Base-by-base conservation (phyloP, 805 yeast genomes). In the Pichia heedii region DNA sequence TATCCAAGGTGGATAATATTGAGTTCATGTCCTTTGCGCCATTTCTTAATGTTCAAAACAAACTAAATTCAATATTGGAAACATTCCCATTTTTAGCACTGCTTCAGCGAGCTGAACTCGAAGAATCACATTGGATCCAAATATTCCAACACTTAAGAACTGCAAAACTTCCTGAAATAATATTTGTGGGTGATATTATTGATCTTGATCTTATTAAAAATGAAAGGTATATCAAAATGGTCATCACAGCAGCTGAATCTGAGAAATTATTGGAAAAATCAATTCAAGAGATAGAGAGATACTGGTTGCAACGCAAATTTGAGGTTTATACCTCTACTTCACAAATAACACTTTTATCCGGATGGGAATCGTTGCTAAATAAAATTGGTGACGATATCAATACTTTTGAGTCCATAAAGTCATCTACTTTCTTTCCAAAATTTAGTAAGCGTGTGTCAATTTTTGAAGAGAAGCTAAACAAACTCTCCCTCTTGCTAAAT, bases 1-100 rank as follows among this genome's bases (percentile, higher is more conserved):
- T 53, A 1, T 65, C 81, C 2, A 68, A 79, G 41, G 51, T 70
- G 0, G 67, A 80, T 63, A 85, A 90, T 0, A 60, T 69, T 0
- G 67, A 73, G 15, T 68, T 81, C 22, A 68, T 85, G 7, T 87
- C 78, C 48, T 82, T 84, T 56, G 66, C 78, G 0, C 88, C 89
- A 0, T 81, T 80, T 56, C 80, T 75, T 48, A 70, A 71, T 18
- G 66, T 81, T n/a, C 78, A 77, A 48, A 57, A 55, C 9, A 48
- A 50, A 1, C 57, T 83, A 9, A 73, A 73, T 38, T 56, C 57
- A 2, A 52, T 69, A 37, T 50, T 73, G 13, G 62, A 68, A 43
- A 54, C 69, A 24, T 56, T 64, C 33, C 57, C 71, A 1, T 34
- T 69, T 7, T 32, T 82, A 1, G 48, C 58, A 3, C 73, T 71